A percentile compares a stretch with the other conserved stretches of the same genome.
phyloP scores from a whole-genome alignment of 2,329 filamentous ascomycete genomes.

The Verticillium klebahnii region DNA sequence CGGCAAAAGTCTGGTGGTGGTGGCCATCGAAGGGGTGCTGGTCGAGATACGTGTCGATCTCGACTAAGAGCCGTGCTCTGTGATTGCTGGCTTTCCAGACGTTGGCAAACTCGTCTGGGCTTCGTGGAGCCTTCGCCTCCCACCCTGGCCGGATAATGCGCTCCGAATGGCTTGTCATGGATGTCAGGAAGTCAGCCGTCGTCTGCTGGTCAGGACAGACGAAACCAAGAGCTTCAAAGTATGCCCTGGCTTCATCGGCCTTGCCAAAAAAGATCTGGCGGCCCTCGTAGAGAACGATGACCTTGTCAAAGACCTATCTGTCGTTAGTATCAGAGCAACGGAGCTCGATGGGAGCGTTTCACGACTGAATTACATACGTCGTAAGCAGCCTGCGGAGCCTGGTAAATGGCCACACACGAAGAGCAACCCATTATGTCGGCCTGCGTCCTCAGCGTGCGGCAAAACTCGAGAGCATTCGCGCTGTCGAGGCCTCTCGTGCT shows the following conservation, averaged over 20 bases:
- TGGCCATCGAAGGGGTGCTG: slow-evolving; percentile 46
- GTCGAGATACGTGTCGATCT: slow-evolving; percentile 39
- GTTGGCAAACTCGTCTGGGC: slow-evolving; percentile 54
- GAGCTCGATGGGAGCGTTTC: too few relatives aligned
- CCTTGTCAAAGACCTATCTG: slow-evolving; percentile 58
- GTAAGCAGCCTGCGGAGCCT: slow-evolving; percentile 38
- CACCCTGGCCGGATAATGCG: slow-evolving; percentile 57
- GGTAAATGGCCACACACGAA: slow-evolving; percentile 37
- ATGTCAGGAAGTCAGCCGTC: slow-evolving; percentile 65
- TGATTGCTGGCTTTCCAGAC: slow-evolving; percentile 53
- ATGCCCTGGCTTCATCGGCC: slow-evolving; percentile 58
- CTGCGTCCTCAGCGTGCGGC: slow-evolving; percentile 65
- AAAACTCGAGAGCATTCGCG: slow-evolving; percentile 74
- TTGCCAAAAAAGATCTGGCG: slow-evolving; percentile 74
- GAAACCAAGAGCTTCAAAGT: slow-evolving; percentile 74
- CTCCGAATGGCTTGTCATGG: slow-evolving; percentile 62
- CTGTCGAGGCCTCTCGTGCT: slow-evolving; percentile 76
- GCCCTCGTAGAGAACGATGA: slow-evolving; percentile 70
- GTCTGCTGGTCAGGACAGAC: slow-evolving; percentile 41
- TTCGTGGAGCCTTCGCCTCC: slow-evolving; percentile 57
- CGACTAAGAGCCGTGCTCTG: slow-evolving; percentile 51
- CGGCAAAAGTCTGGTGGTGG: too few relatives aligned
- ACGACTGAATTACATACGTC: slow-evolving; percentile 26
- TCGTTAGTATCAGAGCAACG: too few relatives aligned
- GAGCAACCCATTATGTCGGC: slow-evolving; percentile 68